Base-by-base conservation (phyloP, 306 rosid genomes). In the Cercis canadensis region DNA sequence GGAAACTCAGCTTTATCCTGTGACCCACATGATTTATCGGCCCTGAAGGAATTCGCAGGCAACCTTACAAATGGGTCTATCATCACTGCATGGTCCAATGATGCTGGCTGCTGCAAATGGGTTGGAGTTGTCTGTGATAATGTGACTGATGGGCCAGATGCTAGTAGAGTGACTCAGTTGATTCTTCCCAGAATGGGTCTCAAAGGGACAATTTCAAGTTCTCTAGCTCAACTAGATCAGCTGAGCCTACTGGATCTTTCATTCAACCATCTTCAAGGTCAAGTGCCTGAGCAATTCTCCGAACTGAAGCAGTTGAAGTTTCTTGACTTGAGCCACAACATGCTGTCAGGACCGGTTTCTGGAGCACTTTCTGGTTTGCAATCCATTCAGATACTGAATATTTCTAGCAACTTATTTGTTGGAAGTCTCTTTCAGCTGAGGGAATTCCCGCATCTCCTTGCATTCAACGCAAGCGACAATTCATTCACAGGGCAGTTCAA, bases 321-420 rank as follows among this genome's bases (percentile, higher is more conserved):
- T 54, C 85, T 90, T 79, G 96, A 90, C 67, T 65, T 90, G 83
- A 90, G 96, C 88, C 71, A 90, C 36, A 90, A 87, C 47, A 80
- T 57, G 77, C 77, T 90, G 43, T 75, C 87, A 46, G 93, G 89
- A 74, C 60, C 79, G 10, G 84, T 84, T 77, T 33, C 75, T 12
- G 81, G 24, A 2, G 52, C 74, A 16, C 78, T 88, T 81, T 78
- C 86, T 49, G 86, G 90, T 53, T 78, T 85, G 82, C 58, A 72
- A 31, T 90, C 87, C 37, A 81, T 90, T 73, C 67, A 69, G 65
- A 67, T 78, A 33, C 72, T 90, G 81, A 85, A 90, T 40, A 68
- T 90, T 76, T 90, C 93, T 11, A 87, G 96, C 70, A 90, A 90
- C 59, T 66, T 31, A 6, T 77, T 87, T 67, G n/a, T n/a, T 72